Evolutionary conservation across 768 basidiomycete species (phyloP), one percentile per base, ranked within the genome.

Genomic region (Phlebiopsis gigantea): DNA sequence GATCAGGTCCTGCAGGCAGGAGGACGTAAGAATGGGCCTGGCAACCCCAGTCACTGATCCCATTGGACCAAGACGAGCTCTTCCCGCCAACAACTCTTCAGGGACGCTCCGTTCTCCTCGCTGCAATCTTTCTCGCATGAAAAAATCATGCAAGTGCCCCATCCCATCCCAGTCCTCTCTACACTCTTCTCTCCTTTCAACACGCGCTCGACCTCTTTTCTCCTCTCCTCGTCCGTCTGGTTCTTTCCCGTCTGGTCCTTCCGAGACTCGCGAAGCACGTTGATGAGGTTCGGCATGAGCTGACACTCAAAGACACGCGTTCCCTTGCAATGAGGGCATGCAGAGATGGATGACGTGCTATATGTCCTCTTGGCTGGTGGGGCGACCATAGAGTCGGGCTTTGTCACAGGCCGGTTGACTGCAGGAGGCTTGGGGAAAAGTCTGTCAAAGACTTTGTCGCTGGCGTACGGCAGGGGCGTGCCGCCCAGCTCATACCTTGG

Each of bases 211-310:
- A 93, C 74, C 46, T 79, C 80, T 61, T 79, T 79, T 60, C 81
- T 77, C 63, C 90, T 75, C 68, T 90, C 85, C 64, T 84, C 87
- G 45, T 90, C 88, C 7, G 81, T 79, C 65, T 77, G 57, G 45
- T 73, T 75, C 61, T 58, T 58, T 14, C 67, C 71, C 46, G 57
- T 59, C 52, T 64, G 68, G 24, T 63, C 42, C n/a, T 24, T 39
- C 26, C 34, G 34, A 29, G 62, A 67, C 61, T 68, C 66, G 50
- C 77, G 74, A 14, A 97, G 75, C 14, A 91, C 72, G 51, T 90
- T 90, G 68, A 98, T 93, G 52, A 98, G 73, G 66, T 93, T 92
- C 1, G 96, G 96, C 84, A 95, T 96, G 53, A 98, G 76, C 69
- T 98, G 96, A 64, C 89, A 89, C 69, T 98, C 96, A 68, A 97